phyloP scores from a whole-genome alignment of 805 yeast species.

The Sugiyamaella boreocaroliniensis region DNA sequence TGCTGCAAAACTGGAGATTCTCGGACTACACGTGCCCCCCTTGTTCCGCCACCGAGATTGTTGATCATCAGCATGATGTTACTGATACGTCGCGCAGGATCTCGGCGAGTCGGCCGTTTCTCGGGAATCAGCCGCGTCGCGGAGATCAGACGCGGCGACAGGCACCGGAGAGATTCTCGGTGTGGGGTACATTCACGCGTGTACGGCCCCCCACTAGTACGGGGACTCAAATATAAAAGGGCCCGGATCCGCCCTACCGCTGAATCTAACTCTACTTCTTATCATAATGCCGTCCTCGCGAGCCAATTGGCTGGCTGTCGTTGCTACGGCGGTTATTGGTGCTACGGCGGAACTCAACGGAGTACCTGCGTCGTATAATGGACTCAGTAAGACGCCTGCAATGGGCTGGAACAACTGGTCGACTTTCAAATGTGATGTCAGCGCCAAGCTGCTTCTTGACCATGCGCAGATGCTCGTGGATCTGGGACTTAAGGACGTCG shows the following conservation, averaged over 20 bases:
- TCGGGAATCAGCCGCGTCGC: neutral
- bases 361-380: constrained; percentile 10
- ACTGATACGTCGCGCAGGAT: no score
- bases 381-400: constrained; percentile 20
- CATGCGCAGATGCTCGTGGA: constrained; percentile 24
- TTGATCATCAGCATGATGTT: neutral
- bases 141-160: neutral
- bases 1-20: no score
- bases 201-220: neutral
- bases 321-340: neutral
- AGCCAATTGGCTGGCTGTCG: neutral
- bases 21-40: no score
- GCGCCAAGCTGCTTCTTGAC: constrained; percentile 21
- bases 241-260: no score
- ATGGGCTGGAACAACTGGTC: constrained; percentile 32
- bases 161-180: neutral
- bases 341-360: constrained; percentile 2
- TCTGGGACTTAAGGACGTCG: constrained; percentile 25
- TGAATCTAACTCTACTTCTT: no score
- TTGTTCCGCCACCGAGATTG: neutral
- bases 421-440: constrained; percentile 27
- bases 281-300: neutral
- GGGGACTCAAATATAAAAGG: neutral
- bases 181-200: neutral
- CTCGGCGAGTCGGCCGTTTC: neutral